Evolutionary conservation across 257 asterid species (phyloP).

Genomic region (Sherardia arvensis): DNA sequence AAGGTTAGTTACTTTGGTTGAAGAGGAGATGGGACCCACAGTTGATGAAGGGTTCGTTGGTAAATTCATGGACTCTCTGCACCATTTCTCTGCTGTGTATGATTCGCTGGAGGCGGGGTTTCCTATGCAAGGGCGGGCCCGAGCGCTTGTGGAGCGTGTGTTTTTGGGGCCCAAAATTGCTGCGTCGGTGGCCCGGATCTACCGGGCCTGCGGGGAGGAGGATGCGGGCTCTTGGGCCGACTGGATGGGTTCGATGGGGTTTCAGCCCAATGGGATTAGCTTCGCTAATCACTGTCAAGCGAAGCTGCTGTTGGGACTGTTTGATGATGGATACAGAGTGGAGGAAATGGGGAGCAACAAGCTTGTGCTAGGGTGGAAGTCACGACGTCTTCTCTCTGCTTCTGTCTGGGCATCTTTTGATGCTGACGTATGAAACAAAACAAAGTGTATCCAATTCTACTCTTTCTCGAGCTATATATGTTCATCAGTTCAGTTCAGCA

Average conservation of each 20-base stretch:
- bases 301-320: slow-evolving; percentile 53
- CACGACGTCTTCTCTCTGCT: slow-evolving; percentile 64
- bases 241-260: slow-evolving; percentile 47
- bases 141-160: slow-evolving; percentile 58
- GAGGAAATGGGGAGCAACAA: slow-evolving; percentile 56
- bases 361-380: slow-evolving; percentile 72
- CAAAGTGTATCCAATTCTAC: no score
- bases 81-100: slow-evolving; percentile 53
- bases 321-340: slow-evolving; percentile 67
- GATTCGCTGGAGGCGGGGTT: slow-evolving; percentile 78
- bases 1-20: slow-evolving; percentile 52
- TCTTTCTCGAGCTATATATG: no score
- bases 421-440: slow-evolving; percentile 17
- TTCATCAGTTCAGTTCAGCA: no score
- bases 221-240: slow-evolving; percentile 44
- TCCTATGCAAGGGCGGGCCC: slow-evolving; percentile 54
- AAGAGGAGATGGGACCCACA: slow-evolving; percentile 40
- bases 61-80: slow-evolving; percentile 61
- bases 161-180: slow-evolving; percentile 55
- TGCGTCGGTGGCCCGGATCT: slow-evolving; percentile 44
- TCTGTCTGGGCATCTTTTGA: slow-evolving; percentile 62
- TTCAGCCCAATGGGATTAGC: slow-evolving; percentile 32
- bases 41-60: slow-evolving; percentile 47
- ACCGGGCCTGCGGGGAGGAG: slow-evolving; percentile 22
- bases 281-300: slow-evolving; percentile 79